Evolutionary conservation across 1,284 basidiomycete species (phyloP).

Genomic region (Ustilago vetiveriae): DNA sequence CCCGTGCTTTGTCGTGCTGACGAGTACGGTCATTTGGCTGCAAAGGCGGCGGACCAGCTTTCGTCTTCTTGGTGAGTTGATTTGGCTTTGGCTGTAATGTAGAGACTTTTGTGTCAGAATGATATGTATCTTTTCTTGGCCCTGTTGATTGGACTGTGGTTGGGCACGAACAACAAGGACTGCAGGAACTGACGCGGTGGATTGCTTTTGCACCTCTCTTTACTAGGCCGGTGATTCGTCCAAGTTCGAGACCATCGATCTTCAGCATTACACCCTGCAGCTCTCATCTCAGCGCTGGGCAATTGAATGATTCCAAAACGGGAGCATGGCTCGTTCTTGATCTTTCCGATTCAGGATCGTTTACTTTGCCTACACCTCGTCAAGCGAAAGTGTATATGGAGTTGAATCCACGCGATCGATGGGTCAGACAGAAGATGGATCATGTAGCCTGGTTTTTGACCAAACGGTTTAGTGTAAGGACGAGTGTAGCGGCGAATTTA

Average conservation of each 20-base stretch:
- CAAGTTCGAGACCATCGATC: slow-evolving; percentile 4
- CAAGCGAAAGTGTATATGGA: slow-evolving; percentile 15
- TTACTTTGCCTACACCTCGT: slow-evolving; percentile 17
- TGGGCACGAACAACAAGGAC: no score
- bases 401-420: slow-evolving; percentile 31
- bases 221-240: slow-evolving; percentile 27
- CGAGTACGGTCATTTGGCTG: slow-evolving; percentile 50
- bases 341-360: slow-evolving; percentile 7
- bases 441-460: slow-evolving; percentile 18
- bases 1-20: slow-evolving; percentile 49
- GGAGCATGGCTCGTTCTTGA: slow-evolving; percentile 35
- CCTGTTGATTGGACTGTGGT: neutral
- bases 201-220: neutral
- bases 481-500: slow-evolving; percentile 13
- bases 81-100: no score
- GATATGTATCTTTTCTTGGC: no score
- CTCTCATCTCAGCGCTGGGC: no score
- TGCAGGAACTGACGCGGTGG: neutral
- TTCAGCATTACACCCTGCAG: slow-evolving; percentile 13
- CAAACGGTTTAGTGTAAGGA: slow-evolving; percentile 18
- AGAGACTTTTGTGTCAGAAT: no score
- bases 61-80: slow-evolving; percentile 37
- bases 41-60: slow-evolving; percentile 48
- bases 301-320: slow-evolving; percentile 9
- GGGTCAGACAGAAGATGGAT: slow-evolving; percentile 23